Percentiles rank a stretch among this genome's conserved stretches.
phyloP scores from a whole-genome alignment of 352 stramenopile genomes.

The Phytophthora aleatoria region DNA sequence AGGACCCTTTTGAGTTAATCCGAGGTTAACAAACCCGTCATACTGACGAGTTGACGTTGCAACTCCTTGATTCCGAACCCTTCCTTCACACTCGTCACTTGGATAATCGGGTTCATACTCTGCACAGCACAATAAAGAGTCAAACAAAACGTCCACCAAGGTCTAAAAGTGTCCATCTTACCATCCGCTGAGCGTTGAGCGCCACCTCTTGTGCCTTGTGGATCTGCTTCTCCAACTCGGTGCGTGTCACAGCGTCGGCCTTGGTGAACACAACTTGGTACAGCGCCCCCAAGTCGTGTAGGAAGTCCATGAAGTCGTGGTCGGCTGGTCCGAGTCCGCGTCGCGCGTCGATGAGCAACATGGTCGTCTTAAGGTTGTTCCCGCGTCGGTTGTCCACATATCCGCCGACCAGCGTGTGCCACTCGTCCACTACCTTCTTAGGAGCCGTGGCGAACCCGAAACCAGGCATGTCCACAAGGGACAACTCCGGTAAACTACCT shows the following conservation, averaged over 20 bases:
- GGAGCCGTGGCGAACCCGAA: conserved; percentile 85
- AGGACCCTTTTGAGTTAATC: neutral
- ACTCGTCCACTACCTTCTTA: conserved; percentile 75
- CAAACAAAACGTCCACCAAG: conserved; percentile 1
- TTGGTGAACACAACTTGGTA: conserved; percentile 94
- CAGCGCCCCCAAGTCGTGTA: conserved; percentile 77
- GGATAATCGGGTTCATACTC: conserved; percentile 85
- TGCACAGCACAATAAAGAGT: conserved; percentile 20
- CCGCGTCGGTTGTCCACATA: conserved; percentile 72
- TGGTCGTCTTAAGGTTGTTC: conserved; percentile 76
- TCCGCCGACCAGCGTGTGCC: conserved; percentile 80
- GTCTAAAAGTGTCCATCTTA: conserved; percentile 17
- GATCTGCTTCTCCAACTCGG: conserved; percentile 56
- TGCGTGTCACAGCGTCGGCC: conserved; percentile 63
- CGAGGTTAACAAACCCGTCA: conserved; percentile 53
- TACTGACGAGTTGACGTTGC: conserved; percentile 72
- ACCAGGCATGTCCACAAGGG: conserved; percentile 87
- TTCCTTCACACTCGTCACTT: conserved; percentile 81
- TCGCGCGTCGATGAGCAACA: conserved; percentile 81
- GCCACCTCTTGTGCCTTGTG: conserved; percentile 55
- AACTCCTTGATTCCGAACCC: conserved; percentile 77
- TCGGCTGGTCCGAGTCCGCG: conserved; percentile 80
- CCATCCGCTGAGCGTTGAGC: conserved; percentile 55
- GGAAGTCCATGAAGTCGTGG: conserved; percentile 88
- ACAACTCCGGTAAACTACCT: conserved; percentile 64